These are phyloP conservation scores for Arctium lappa DNA, from an alignment of 129 eudicot species.

Conservation along the genomic window DNA sequence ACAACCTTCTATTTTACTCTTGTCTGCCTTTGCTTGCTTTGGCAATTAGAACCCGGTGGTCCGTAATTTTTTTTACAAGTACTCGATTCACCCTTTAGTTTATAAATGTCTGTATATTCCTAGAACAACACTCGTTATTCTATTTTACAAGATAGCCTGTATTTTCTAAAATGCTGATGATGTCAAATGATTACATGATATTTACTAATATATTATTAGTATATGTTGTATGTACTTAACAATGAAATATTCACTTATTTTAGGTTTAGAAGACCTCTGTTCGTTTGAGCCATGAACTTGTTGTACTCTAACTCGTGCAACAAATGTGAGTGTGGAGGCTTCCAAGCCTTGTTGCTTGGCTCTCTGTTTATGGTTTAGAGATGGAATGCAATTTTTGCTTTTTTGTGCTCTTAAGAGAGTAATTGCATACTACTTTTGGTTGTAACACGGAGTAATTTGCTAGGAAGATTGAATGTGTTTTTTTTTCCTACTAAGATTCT, in stretches of 20 bases:
- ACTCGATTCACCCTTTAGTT: background rate
- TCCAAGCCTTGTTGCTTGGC: background rate
- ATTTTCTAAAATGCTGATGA: too few relatives aligned
- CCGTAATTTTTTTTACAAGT: background rate
- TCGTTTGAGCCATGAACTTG: background rate
- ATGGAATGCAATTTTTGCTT: too few relatives aligned
- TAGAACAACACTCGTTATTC: background rate
- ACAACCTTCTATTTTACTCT: background rate
- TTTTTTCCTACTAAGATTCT: too few relatives aligned
- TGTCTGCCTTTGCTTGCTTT: background rate
- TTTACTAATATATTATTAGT: too few relatives aligned
- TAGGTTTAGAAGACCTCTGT: background rate
- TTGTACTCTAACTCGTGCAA: background rate
- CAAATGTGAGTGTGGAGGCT: background rate
- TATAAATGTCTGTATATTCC: background rate
- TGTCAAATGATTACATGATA: too few relatives aligned
- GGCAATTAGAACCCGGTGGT: background rate
- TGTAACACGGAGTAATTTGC: too few relatives aligned
- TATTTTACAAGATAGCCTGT: background rate
- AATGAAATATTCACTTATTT: background rate
- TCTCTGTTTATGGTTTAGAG: too few relatives aligned
- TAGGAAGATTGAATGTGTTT: too few relatives aligned
- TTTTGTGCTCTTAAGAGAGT: too few relatives aligned
- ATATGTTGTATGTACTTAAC: background rate
- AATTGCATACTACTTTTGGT: too few relatives aligned